Evolutionary conservation across 176 grass and related monocot species (phyloP), one percentile per base, ranked within the genome.

Genomic region (Areca catechu): DNA sequence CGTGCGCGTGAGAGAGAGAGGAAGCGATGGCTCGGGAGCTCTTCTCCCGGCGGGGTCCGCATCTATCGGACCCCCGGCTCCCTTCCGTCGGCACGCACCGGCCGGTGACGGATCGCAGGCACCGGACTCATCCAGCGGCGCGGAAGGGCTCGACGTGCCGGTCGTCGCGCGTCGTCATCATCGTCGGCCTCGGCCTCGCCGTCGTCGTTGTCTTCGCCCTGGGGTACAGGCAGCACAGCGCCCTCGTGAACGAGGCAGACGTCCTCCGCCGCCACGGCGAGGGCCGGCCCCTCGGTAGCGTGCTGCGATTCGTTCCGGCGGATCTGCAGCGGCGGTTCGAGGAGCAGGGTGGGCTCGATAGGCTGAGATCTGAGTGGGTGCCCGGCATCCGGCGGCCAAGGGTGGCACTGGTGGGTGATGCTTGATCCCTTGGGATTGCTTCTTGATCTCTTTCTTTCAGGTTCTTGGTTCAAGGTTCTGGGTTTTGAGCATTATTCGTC

Each of bases 281-380:
- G 43, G 28, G 59, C 22, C 50, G 50, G n/a, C 64, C 71, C 9
- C 20, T 14, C n/a, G 24, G 48, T 9, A 52, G 54, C 17, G 47
- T 76, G 47, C 69, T 76, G 15, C 67, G 66, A 5, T 76, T 82
- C 28, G 60, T 62, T 19, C 60, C 71, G 54, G 65, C 74, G 12
- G 53, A 60, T 49, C 65, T 71, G 51, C 20, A 47, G 52, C 20
- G 59, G 54, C 51, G 60, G 53, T 70, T 71, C 19, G 60, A 53
- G 47, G 66, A 82, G 18, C 27, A 24, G 25, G 22, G 59, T 7
- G 63, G 16, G 20, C 59, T 82, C 51, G 66, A 76, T 34, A 37
- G 48, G 20, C 66, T 57, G 67, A 82, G 79, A 82, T 82, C 79
- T 22, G 63, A 66, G n/a, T 60, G 79, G 51, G 53, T 21, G 60